Conservation (phyloP, 345 rosid species). For the Citrus inodora region DNA sequence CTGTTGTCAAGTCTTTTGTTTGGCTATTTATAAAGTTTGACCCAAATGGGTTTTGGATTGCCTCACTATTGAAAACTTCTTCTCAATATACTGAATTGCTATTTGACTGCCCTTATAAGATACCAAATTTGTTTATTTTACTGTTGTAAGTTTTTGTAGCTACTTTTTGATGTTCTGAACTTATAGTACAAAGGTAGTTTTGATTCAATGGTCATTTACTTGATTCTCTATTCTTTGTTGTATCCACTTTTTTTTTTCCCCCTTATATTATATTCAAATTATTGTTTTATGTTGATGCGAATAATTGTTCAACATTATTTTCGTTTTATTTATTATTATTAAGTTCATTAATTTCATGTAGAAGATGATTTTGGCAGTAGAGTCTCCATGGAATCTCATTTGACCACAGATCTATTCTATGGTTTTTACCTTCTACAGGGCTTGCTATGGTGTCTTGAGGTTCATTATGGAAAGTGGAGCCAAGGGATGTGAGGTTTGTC, state of each 20-base stretch:
- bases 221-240: background rate
- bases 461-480: slow-evolving; percentile 90
- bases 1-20: no score
- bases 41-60: no score
- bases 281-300: background rate
- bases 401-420: background rate
- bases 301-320: background rate
- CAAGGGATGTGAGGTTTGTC: slow-evolving; percentile 77
- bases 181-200: no score
- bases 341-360: background rate
- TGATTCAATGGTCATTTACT: background rate
- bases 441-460: slow-evolving; percentile 86
- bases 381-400: background rate
- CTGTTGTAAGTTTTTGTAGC: no score
- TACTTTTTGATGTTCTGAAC: no score
- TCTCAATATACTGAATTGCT: no score
- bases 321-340: background rate
- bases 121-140: no score
- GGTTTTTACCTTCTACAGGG: slow-evolving; percentile 35
- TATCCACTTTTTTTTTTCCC: background rate
- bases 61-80: no score
- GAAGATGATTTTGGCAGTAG: background rate
- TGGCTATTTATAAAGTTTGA: background rate
- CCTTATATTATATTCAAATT: background rate
- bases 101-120: no score